Evolutionary conservation across 768 basidiomycete genomes (phyloP), one percentile per base, ranked within the genome.

Genomic region (Tylopilus felleus): DNA sequence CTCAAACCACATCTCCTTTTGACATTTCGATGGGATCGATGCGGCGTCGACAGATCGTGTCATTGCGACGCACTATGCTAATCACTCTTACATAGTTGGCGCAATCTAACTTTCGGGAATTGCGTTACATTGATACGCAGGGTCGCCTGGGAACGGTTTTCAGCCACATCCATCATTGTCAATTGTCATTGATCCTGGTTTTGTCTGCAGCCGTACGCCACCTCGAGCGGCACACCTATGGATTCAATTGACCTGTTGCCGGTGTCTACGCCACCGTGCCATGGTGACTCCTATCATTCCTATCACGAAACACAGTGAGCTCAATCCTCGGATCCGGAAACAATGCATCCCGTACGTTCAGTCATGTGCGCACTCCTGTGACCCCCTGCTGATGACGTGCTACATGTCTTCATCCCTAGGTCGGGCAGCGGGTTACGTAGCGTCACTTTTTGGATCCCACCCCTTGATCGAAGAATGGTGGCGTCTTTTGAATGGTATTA

Each of bases 391-490:
- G 17, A 36, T 8, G 3, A n/a, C 9, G 5, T 38, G 38, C n/a
- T 38, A n/a, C 38, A 19, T 38, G 2, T 38, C 38, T 36, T 5
- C 5, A 36, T 36, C 16, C 14, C 14, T 36, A 5, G 16, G 14
- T 36, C 17, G 35, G 35, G 14, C 17, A n/a, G n/a, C n/a, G n/a
- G n/a, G n/a, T n/a, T n/a, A n/a, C n/a, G n/a, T 33, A n/a, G 36
- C 17, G 36, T 36, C 35, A n/a, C 8, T 38, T 12, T 38, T 9
- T 6, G 38, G n/a, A 38, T 38, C n/a, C 44, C 29, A 41, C 8
- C 39, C 43, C 51, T 53, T 39, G 51, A 55, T 55, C 51, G 12
- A 16, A 53, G 39, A 40, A 52, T 33, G 43, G 54, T 53, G 54
- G 54, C 54, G 54, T 49, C 17, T 35, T 27, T n/a, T 19, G 43